Conservation (phyloP, 495 filamentous ascomycete species). For the Trichocladium uniseriatum region DNA sequence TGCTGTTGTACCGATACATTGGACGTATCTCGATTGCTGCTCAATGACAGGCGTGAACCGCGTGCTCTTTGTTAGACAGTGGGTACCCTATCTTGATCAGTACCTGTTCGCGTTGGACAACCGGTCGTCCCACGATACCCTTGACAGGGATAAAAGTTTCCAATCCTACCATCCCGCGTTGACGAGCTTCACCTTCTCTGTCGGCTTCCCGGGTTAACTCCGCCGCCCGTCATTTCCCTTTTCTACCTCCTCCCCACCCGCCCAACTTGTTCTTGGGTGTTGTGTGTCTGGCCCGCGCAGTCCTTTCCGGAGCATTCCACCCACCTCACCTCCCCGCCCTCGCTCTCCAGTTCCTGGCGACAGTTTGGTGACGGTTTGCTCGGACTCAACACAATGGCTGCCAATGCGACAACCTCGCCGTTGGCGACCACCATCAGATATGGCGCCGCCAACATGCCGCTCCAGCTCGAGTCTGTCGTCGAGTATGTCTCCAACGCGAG, state of each 20-base stretch:
- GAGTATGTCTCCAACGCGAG: slow-evolving; percentile 44
- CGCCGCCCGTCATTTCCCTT: slow-evolving; percentile 3
- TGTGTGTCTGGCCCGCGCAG: background rate
- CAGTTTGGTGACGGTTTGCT: slow-evolving; percentile 2
- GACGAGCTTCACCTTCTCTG: slow-evolving; percentile 1
- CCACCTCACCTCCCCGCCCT: background rate
- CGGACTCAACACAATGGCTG: slow-evolving; percentile 43
- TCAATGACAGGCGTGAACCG: too few relatives aligned
- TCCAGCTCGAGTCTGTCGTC: slow-evolving; percentile 36
- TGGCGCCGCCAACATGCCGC: slow-evolving; percentile 34
- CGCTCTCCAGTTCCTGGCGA: background rate
- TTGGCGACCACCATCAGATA: slow-evolving; percentile 58
- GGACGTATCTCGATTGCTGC: too few relatives aligned
- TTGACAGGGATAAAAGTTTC: slow-evolving; percentile 1
- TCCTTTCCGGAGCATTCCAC: background rate
- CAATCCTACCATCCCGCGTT: slow-evolving; percentile 1
- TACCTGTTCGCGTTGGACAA: too few relatives aligned
- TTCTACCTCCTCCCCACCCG: slow-evolving; percentile 2
- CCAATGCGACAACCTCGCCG: slow-evolving; percentile 63
- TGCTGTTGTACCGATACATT: too few relatives aligned
- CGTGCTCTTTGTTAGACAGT: too few relatives aligned
- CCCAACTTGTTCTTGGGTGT: background rate
- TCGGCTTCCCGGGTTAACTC: slow-evolving; percentile 2
- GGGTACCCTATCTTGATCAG: too few relatives aligned
- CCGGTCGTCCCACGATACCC: background rate